Evolutionary conservation across 2,329 filamentous ascomycete genomes (phyloP).

Genomic region (Harringtonia aguacate): DNA sequence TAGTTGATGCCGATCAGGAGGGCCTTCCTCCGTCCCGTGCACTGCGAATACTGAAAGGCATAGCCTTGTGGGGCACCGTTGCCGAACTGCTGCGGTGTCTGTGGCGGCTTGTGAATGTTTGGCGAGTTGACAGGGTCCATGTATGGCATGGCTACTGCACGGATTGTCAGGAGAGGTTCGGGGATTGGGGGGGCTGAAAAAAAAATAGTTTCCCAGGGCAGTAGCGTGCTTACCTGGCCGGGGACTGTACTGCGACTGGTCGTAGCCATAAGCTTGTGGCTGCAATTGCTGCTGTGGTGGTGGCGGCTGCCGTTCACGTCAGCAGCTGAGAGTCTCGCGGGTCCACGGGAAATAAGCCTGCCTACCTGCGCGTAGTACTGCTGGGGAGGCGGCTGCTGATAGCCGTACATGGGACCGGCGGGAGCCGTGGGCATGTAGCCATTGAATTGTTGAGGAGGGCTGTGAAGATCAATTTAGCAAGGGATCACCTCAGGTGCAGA

Average conservation of each 20-base stretch:
- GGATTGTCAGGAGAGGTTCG: slow-evolving; percentile 19
- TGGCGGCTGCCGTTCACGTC: background rate
- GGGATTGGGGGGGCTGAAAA: background rate
- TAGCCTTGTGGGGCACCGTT: slow-evolving; percentile 71
- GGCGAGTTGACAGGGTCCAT: slow-evolving; percentile 28
- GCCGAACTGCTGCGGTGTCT: slow-evolving; percentile 62
- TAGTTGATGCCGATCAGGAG: slow-evolving; percentile 94
- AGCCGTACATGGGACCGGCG: slow-evolving; percentile 24
- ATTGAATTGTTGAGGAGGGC: slow-evolving; percentile 28
- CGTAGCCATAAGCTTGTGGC: slow-evolving; percentile 18
- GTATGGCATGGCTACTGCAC: slow-evolving; percentile 37
- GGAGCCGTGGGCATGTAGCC: slow-evolving; percentile 33
- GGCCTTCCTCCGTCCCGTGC: slow-evolving; percentile 80
- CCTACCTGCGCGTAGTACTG: slow-evolving; percentile 33
- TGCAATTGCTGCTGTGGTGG: slow-evolving; percentile 1
- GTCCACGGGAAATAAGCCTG: too few relatives aligned
- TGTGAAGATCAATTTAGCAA: background rate
- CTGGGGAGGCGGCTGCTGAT: slow-evolving; percentile 31
- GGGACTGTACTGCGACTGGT: slow-evolving; percentile 27
- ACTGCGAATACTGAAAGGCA: slow-evolving; percentile 83
- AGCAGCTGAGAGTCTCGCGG: too few relatives aligned
- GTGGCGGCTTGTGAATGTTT: slow-evolving; percentile 46
- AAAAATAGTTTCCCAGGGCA: background rate
- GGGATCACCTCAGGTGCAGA: background rate
- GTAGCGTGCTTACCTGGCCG: background rate